These are phyloP conservation scores for Rhynchospora tenuis DNA, from an alignment of 176 grass and related monocot species.

Conservation along the genomic window DNA sequence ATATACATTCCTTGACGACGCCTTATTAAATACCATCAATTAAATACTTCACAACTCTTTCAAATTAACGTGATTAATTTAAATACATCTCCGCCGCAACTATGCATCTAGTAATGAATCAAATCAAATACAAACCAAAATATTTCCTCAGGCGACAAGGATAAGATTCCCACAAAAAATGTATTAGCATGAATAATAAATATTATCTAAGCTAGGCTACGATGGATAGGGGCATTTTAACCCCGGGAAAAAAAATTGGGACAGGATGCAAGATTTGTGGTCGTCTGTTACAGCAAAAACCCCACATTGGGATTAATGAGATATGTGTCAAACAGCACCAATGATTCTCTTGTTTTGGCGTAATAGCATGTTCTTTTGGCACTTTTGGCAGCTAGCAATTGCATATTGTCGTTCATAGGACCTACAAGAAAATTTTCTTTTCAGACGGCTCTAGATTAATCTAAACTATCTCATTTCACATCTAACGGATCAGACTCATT, in stretches of 20 bases:
- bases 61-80: no score
- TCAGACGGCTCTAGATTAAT: neutral
- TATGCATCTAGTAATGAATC: no score
- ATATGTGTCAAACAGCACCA: neutral
- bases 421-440: neutral
- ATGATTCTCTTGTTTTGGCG: slow-evolving; percentile 1
- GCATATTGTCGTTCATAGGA: neutral
- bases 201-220: neutral
- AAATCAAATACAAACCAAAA: neutral
- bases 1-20: no score
- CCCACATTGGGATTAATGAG: neutral
- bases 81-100: no score
- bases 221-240: neutral
- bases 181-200: neutral
- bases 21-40: no score
- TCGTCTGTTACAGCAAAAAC: neutral
- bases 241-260: neutral
- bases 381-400: neutral
- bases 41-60: no score
- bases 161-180: neutral
- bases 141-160: neutral
- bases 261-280: slow-evolving; percentile 3
- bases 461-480: neutral
- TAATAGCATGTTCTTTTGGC: neutral
- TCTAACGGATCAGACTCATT: neutral